Evolutionary conservation across 352 stramenopile genomes (phyloP), one percentile per base, ranked within the genome.

Genomic region (Pythium monospermum): DNA sequence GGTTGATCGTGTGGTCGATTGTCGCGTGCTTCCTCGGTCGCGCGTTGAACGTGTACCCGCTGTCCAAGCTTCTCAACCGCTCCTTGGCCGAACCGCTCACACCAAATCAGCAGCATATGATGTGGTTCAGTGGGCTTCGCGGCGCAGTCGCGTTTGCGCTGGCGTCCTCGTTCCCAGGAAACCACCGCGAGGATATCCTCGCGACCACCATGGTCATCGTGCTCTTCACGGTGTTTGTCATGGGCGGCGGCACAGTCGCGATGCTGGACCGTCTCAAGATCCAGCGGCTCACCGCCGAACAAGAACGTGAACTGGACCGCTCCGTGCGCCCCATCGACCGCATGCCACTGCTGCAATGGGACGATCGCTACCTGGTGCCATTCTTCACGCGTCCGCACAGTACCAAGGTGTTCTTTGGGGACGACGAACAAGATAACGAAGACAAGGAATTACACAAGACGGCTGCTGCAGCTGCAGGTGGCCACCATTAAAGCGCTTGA

Each of bases 61-160:
- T 93, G 31, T 53, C 61, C 0, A 50, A 50, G 12, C 21, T 71
- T 5, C 43, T 73, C 39, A 71, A 71, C 47, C 49, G 42, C 13
- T 26, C 11, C 16, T 27, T 60, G 8, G 21, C 51, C 13, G 49
- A 44, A 16, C 44, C 50, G 1, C 56, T 73, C 28, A 36, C 45
- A 6, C 8, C 37, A 3, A 89, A 83, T 44, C 76, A 79, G 26
- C 69, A 78, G 46, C 65, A 85, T 52, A 87, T 91, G 76, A 59
- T 94, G 25, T 93, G 76, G 74, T 92, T 92, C 53, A 74, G 69
- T 40, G 85, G 85, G 21, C 64, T 96, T n/a, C 71, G 83, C 23
- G 85, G 85, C 31, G 85, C 85, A 18, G 73, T 96, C 5, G 79
- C 81, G 3, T 96, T 88, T 57, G 75, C 76, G 13, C 76, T 81